Percentiles rank a stretch among this genome's conserved stretches.
These are phyloP conservation scores for Syzygium syzygioides DNA, from an alignment of 441 rosid species.

Conservation along the genomic window DNA sequence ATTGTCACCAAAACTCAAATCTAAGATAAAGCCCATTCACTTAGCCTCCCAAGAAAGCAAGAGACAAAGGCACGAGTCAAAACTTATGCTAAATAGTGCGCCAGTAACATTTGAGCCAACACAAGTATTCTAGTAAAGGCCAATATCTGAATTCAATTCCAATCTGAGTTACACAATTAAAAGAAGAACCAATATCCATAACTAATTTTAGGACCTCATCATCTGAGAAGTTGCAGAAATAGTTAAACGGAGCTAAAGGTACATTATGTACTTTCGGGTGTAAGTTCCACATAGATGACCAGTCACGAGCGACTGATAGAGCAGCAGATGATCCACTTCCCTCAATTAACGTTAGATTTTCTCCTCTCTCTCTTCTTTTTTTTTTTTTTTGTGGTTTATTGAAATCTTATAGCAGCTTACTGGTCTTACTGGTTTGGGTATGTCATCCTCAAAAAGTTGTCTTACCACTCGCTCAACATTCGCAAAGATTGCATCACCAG, in stretches of 20 bases:
- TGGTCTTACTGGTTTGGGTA: background rate
- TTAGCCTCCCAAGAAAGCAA: background rate
- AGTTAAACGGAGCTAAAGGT: background rate
- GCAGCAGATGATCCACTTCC: background rate
- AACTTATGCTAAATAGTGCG: background rate
- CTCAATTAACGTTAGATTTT: background rate
- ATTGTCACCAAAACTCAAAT: background rate
- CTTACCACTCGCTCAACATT: constrained; percentile 9
- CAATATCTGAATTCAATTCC: background rate
- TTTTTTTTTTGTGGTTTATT: background rate
- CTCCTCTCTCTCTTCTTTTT: background rate
- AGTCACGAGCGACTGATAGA: background rate
- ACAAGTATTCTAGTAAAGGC: background rate
- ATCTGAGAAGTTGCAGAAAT: background rate
- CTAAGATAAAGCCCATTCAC: background rate
- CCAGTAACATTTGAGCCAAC: background rate
- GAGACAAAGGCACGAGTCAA: background rate
- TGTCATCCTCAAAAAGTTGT: background rate
- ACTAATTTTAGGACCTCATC: background rate
- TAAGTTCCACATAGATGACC: background rate
- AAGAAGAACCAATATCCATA: background rate
- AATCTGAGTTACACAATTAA: background rate
- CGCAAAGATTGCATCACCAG: constrained; percentile 8
- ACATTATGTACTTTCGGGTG: background rate
- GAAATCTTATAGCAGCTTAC: background rate